A percentile compares a stretch with the other conserved stretches of the same genome.
Evolutionary conservation across 2,329 filamentous ascomycete genomes (phyloP).

Genomic region (Aspergillus flavus): DNA sequence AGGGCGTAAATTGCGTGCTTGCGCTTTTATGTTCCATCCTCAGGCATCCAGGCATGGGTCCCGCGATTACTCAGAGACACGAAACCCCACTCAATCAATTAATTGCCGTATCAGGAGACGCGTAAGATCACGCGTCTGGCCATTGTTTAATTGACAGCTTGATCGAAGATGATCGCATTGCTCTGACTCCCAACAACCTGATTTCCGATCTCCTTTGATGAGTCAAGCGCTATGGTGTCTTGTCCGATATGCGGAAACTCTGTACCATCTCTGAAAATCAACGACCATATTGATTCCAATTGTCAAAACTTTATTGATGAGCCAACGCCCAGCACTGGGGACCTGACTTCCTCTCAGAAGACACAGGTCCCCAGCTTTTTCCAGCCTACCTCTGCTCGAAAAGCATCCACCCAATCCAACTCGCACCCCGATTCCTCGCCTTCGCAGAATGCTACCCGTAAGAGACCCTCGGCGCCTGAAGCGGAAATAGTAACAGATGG

Average conservation of each 20-base stretch:
- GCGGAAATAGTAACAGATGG: conserved; percentile 24
- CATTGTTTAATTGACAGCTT: neutral
- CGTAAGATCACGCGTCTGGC: conserved; percentile 14
- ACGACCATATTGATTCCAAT: conserved; percentile 84
- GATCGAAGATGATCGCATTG: neutral
- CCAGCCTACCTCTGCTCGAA: conserved; percentile 51
- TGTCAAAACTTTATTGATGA: conserved; percentile 69
- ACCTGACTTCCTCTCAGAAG: conserved; percentile 38
- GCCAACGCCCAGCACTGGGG: conserved; percentile 48
- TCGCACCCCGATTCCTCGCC: conserved; percentile 26
- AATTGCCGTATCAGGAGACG: neutral
- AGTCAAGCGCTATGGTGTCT: conserved; percentile 56
- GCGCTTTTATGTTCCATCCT: neutral
- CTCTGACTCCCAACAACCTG: neutral
- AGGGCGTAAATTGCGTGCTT: conserved; percentile 2
- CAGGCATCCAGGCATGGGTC: conserved; percentile 6
- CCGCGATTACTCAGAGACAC: neutral
- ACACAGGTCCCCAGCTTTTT: conserved; percentile 57
- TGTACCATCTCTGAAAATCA: conserved; percentile 64
- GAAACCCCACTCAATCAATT: neutral
- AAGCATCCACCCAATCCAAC: conserved; percentile 39
- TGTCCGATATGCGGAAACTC: conserved; percentile 80
- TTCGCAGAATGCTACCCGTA: conserved; percentile 31
- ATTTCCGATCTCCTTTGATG: neutral
- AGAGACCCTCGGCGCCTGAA: conserved; percentile 35